Evolutionary conservation across 2,329 filamentous ascomycete species (phyloP).

Genomic region (Pseudopyricularia cyperi): DNA sequence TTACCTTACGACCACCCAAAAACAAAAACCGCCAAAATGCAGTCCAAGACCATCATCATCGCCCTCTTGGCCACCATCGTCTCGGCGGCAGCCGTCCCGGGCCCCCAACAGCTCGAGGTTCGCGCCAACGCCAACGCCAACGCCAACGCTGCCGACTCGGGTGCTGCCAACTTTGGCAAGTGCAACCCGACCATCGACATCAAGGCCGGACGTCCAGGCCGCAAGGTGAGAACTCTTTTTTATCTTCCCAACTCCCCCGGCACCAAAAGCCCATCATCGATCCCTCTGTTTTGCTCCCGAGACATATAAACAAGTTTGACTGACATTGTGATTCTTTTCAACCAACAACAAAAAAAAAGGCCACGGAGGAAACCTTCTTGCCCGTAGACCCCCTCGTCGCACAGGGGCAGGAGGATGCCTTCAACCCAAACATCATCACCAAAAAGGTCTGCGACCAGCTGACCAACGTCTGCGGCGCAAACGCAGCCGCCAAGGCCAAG

Average conservation of each 20-base stretch:
- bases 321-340: no score
- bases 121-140: neutral
- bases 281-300: neutral
- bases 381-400: conserved; percentile 39
- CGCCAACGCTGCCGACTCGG: conserved; percentile 7
- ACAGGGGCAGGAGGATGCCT: conserved; percentile 36
- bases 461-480: conserved; percentile 45
- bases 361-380: conserved; percentile 44
- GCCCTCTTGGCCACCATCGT: conserved; percentile 10
- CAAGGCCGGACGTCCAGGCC: conserved; percentile 36
- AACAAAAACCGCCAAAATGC: neutral
- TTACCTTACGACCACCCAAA: neutral
- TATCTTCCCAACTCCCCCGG: neutral
- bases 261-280: neutral
- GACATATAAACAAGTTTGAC: no score
- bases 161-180: conserved; percentile 31
- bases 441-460: conserved; percentile 49
- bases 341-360: conserved; percentile 2
- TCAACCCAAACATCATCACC: conserved; percentile 53
- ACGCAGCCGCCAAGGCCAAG: conserved; percentile 34
- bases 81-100: conserved; percentile 9
- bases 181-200: conserved; percentile 42
- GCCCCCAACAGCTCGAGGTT: neutral
- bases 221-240: conserved; percentile 15
- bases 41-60: conserved; percentile 10